Conservation (phyloP, 2,329 filamentous ascomycete species). For the Ascochyta lentis region DNA sequence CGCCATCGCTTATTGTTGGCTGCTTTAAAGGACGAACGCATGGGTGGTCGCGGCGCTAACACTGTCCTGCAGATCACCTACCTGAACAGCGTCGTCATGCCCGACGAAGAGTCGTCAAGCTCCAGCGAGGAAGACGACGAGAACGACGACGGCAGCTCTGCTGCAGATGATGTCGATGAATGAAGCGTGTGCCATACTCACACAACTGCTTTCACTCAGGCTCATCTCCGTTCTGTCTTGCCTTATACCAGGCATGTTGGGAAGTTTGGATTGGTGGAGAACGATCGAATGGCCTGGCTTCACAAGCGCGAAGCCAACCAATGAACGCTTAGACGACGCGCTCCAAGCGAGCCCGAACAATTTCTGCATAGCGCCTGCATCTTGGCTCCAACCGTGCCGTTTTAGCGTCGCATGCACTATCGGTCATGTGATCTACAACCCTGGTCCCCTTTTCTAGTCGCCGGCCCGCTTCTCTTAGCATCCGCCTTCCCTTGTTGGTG, state of each 20-base stretch:
- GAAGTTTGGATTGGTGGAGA: slow-evolving; percentile 28
- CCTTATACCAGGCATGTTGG: slow-evolving; percentile 3
- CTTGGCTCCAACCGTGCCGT: slow-evolving; percentile 16
- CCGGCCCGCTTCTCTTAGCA: slow-evolving; percentile 31
- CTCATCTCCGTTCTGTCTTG: not conserved
- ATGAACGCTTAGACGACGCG: slow-evolving; percentile 28
- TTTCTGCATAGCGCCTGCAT: slow-evolving; percentile 26
- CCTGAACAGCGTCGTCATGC: slow-evolving; percentile 59
- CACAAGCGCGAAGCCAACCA: slow-evolving; percentile 32
- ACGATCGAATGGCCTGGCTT: slow-evolving; percentile 16
- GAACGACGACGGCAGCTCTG: slow-evolving; percentile 12
- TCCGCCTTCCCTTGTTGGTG: slow-evolving; percentile 20
- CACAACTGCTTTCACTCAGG: not conserved
- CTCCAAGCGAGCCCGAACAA: slow-evolving; percentile 26
- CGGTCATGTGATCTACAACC: slow-evolving; percentile 29
- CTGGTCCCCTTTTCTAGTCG: slow-evolving; percentile 29
- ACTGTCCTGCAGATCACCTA: slow-evolving; percentile 54
- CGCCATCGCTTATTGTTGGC: slow-evolving; percentile 18
- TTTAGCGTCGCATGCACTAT: slow-evolving; percentile 27
- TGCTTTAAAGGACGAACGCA: slow-evolving; percentile 14
- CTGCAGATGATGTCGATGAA: slow-evolving; percentile 20
- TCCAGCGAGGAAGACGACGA: slow-evolving; percentile 40
- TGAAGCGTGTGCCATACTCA: not conserved
- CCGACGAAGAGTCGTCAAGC: slow-evolving; percentile 49
- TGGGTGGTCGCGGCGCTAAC: slow-evolving; percentile 32